phyloP scores from a whole-genome alignment of 2,329 filamentous ascomycete species.

The Aspergillus japonicus region DNA sequence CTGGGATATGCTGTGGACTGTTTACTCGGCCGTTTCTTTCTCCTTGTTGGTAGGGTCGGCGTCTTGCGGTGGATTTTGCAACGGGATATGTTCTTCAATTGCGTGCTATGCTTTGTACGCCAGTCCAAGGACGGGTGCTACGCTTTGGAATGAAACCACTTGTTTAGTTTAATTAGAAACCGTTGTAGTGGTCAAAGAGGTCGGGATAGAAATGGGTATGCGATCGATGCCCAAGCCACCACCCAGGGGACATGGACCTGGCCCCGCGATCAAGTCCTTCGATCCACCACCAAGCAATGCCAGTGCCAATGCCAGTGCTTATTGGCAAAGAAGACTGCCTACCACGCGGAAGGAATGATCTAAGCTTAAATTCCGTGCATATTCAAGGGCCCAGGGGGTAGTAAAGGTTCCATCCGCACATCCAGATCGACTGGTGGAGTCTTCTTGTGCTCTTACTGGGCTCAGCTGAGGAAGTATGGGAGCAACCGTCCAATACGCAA shows the following conservation, averaged over 20 bases:
- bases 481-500: background rate
- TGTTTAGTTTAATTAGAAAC: constrained; percentile 10
- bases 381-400: background rate
- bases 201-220: too few species aligned
- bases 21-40: constrained; percentile 21
- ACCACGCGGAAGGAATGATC: background rate
- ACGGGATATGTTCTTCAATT: constrained; percentile 30
- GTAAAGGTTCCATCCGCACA: background rate
- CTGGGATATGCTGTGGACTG: constrained; percentile 25
- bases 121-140: constrained; percentile 14
- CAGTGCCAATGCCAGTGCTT: background rate
- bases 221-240: too few species aligned
- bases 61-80: constrained; percentile 38
- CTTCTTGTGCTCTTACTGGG: background rate
- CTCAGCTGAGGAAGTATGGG: too few species aligned
- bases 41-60: constrained; percentile 34
- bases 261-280: background rate
- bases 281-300: background rate
- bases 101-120: constrained; percentile 18
- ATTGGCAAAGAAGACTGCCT: background rate
- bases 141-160: constrained; percentile 24
- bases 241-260: too few species aligned
- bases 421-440: background rate
- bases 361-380: background rate
- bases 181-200: background rate